Conservation (phyloP, 2,329 filamentous ascomycete species). For the Cadophora gregata region DNA sequence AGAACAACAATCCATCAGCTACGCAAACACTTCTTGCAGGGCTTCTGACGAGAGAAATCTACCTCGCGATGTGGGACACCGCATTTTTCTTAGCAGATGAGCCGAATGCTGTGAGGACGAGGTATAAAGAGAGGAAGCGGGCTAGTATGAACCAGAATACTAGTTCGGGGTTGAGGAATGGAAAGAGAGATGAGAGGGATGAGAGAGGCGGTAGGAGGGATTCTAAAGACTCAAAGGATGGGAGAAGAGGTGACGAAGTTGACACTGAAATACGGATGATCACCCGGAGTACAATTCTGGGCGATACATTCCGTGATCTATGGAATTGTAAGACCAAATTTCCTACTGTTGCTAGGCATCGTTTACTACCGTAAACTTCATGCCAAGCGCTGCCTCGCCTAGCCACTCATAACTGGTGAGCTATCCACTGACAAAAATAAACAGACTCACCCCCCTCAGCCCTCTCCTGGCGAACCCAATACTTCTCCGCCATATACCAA, state of each 20-base stretch:
- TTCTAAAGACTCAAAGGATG: not conserved
- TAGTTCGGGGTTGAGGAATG: too few relatives aligned
- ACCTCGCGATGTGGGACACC: slow-evolving; percentile 5
- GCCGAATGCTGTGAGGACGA: not conserved
- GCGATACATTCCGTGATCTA: slow-evolving; percentile 5
- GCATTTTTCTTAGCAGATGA: slow-evolving; percentile 8
- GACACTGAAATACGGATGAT: not conserved
- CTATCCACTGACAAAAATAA: not conserved
- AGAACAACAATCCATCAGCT: too few relatives aligned
- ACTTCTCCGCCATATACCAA: slow-evolving; percentile 2
- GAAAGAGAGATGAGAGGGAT: not conserved
- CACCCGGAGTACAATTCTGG: slow-evolving; percentile 1
- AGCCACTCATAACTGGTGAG: not conserved
- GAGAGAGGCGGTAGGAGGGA: not conserved
- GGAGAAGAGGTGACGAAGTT: not conserved
- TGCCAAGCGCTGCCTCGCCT: not conserved
- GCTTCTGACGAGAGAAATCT: slow-evolving; percentile 1
- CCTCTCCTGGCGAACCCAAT: slow-evolving; percentile 6
- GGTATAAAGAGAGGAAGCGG: slow-evolving; percentile 3
- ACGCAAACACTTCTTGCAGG: not conserved
- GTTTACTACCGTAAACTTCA: too few relatives aligned
- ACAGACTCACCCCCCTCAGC: slow-evolving; percentile 6
- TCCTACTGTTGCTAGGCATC: too few relatives aligned
- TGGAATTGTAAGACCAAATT: slow-evolving; percentile 9
- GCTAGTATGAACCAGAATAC: too few relatives aligned